Evolutionary conservation across 2,329 filamentous ascomycete species (phyloP), one percentile per base, ranked within the genome.

Genomic region (Paradendryphiella salina): DNA sequence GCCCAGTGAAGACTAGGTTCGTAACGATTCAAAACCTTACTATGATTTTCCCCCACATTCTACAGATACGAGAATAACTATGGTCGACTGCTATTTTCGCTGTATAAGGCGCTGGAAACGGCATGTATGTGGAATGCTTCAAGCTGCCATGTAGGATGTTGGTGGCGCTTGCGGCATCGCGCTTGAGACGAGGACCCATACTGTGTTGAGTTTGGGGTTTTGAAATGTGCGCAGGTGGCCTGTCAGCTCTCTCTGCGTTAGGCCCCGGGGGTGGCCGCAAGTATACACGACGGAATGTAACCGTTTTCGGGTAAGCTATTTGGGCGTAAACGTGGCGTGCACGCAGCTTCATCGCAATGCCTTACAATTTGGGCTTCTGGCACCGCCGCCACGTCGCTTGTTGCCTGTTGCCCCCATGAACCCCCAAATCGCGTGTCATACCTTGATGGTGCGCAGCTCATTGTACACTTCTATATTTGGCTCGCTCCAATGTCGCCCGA

Each of bases 81-180:
- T 41, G 39, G 53, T 51, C 47, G 33, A 54, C 39, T 47, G 41
- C 29, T 53, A 20, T 32, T 39, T 44, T 52, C 26, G 38, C 42
- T 48, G 39, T 14, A 34, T 40, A 59, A 46, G 50, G 52, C 52
- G 49, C 51, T 60, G 42, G 29, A 33, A 43, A 46, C 45, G 60
- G 50, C 55, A 58, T 47, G 52, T 37, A 34, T 34, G 50, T 47
- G 46, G 54, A 43, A 47, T 32, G 43, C 52, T 39, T 31, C 44
- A 48, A 54, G 54, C 52, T 50, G 59, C 52, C 56, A 60, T 60
- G 48, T 54, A 63, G 51, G 29, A 55, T 55, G 64, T 66, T 70
- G 64, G 65, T 67, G 66, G 66, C 66, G 59, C 58, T 56, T 55
- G 50, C 46, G 59, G 56, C 49, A 54, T 54, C 52, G 58, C 57